These are phyloP conservation scores for Plasmopara viticola DNA, from an alignment of 352 stramenopile genomes.

Conservation along the genomic window DNA sequence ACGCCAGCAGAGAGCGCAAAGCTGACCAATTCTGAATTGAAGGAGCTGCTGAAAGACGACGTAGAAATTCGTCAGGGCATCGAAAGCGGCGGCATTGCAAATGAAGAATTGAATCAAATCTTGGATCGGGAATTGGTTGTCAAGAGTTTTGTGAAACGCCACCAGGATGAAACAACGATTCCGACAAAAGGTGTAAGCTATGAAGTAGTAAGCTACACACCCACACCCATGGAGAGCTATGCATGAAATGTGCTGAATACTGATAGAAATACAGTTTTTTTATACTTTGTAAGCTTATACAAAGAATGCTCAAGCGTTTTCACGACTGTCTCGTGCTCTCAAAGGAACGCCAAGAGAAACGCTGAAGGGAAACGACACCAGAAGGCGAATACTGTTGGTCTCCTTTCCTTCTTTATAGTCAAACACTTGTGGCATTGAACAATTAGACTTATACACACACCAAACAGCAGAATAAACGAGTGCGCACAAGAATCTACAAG, in stretches of 20 bases:
- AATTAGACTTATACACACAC: constrained; percentile 31
- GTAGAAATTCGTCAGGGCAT: constrained; percentile 63
- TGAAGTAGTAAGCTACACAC: constrained; percentile 65
- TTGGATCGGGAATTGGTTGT: constrained; percentile 66
- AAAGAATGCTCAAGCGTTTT: constrained; percentile 21
- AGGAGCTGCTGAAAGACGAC: constrained; percentile 69
- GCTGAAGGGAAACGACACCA: constrained; percentile 42
- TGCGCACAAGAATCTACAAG: not conserved
- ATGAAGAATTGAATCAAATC: constrained; percentile 58
- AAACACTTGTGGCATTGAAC: constrained; percentile 36
- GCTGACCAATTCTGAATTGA: constrained; percentile 70
- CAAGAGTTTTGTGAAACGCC: constrained; percentile 59
- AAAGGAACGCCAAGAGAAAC: constrained; percentile 68
- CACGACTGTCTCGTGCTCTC: constrained; percentile 50
- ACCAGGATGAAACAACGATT: constrained; percentile 32
- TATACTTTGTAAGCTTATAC: not conserved
- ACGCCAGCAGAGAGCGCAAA: constrained; percentile 25
- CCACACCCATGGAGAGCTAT: constrained; percentile 70
- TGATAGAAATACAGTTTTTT: constrained; percentile 4
- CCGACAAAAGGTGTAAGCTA: constrained; percentile 29
- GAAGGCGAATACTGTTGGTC: constrained; percentile 16
- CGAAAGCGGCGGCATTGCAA: constrained; percentile 64
- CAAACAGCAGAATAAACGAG: constrained; percentile 1
- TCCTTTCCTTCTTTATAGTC: constrained; percentile 22
- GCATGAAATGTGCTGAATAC: constrained; percentile 19